Evolutionary conservation across 768 basidiomycete genomes (phyloP).

Genomic region (Glaciozyma martinii): DNA sequence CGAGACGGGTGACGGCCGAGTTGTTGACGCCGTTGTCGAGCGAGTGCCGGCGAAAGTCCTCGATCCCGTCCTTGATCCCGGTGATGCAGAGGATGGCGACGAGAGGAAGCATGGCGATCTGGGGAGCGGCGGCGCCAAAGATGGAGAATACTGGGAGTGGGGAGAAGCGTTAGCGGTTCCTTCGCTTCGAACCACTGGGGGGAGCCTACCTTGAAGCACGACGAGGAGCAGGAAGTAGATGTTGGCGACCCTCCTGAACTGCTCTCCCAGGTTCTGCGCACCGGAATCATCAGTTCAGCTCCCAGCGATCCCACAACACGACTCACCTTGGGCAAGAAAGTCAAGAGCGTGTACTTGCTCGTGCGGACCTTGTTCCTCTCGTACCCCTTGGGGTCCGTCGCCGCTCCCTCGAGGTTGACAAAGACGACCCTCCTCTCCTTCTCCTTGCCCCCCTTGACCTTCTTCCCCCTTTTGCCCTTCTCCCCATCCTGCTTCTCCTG

Average conservation of each 20-base stretch:
- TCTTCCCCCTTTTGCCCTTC: constrained; percentile 45
- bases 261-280: constrained; percentile 70
- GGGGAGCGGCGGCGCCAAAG: constrained; percentile 77
- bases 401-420: constrained; percentile 68
- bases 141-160: constrained; percentile 64
- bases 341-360: constrained; percentile 81
- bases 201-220: constrained; percentile 53
- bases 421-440: constrained; percentile 59
- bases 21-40: constrained; percentile 93
- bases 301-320: not conserved
- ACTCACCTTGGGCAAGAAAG: constrained; percentile 68
- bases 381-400: constrained; percentile 51
- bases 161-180: constrained; percentile 18
- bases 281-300: not conserved
- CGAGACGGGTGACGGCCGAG: constrained; percentile 80
- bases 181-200: not conserved
- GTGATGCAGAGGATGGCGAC: constrained; percentile 80
- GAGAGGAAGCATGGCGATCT: constrained; percentile 73
- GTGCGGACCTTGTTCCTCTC: constrained; percentile 88
- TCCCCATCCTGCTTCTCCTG: constrained; percentile 25
- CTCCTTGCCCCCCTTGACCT: constrained; percentile 36
- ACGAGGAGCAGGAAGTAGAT: constrained; percentile 58
- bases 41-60: constrained; percentile 81
- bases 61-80: constrained; percentile 88
- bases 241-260: constrained; percentile 87